Percentiles rank a stretch among this genome's conserved stretches.
phyloP scores from a whole-genome alignment of 2,329 filamentous ascomycete species.

The Helminthosporium solani region DNA sequence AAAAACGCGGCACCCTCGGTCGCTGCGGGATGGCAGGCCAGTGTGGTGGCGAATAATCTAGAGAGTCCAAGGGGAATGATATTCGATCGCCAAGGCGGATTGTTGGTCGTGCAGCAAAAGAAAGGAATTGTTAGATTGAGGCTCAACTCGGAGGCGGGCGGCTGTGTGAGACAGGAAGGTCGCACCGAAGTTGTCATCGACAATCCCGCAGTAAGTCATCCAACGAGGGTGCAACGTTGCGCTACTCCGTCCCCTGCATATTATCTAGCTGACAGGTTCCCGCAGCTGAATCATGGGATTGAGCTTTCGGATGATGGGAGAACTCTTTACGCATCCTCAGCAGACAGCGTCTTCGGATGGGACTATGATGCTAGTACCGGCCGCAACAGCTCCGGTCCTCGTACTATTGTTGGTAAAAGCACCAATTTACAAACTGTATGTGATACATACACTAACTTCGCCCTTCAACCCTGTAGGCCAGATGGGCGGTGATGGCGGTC shows the following conservation, averaged over 20 bases:
- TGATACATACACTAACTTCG: no score
- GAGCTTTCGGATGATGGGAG: constrained; percentile 51
- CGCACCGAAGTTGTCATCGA: constrained; percentile 24
- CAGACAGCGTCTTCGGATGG: constrained; percentile 63
- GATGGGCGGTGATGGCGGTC: constrained; percentile 60
- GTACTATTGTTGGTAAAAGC: constrained; percentile 60
- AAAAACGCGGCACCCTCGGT: constrained; percentile 45
- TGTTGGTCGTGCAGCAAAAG: constrained; percentile 52
- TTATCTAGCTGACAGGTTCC: background rate
- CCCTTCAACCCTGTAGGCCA: no score
- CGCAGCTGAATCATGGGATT: constrained; percentile 54
- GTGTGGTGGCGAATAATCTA: constrained; percentile 50
- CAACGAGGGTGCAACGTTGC: no score
- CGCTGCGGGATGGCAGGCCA: constrained; percentile 44
- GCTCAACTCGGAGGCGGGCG: constrained; percentile 31
- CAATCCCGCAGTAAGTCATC: constrained; percentile 29
- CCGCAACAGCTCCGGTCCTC: constrained; percentile 49
- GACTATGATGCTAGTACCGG: constrained; percentile 59
- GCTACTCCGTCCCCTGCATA: background rate
- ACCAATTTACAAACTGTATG: no score
- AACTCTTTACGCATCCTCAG: constrained; percentile 57
- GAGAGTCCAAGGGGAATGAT: constrained; percentile 48
- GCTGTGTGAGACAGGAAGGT: constrained; percentile 32
- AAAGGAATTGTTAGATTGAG: constrained; percentile 43
- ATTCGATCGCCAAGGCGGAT: constrained; percentile 50